Percentiles rank a stretch among this genome's conserved stretches.
Conservation (phyloP, 1,284 basidiomycete genomes). For the Somion occarium region DNA sequence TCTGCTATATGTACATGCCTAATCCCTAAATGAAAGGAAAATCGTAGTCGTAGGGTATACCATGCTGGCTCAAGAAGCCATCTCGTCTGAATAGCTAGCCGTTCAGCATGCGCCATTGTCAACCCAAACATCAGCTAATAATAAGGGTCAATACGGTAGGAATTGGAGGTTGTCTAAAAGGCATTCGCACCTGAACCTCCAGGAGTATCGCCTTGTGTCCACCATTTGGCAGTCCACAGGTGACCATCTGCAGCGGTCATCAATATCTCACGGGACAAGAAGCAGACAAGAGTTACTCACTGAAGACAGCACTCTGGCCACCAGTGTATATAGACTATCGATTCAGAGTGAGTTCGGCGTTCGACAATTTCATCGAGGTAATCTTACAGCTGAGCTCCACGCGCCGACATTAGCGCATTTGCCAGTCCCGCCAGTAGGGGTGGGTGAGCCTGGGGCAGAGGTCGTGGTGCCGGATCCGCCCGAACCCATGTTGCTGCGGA, state of each 20-base stretch:
- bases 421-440: constrained; percentile 25
- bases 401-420: constrained; percentile 45
- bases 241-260: constrained; percentile 45
- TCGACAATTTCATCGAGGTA: background rate
- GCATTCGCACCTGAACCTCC: constrained; percentile 41
- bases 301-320: constrained; percentile 45
- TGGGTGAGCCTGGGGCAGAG: constrained; percentile 14
- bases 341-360: background rate
- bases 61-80: background rate
- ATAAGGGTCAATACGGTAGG: too few species aligned
- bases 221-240: constrained; percentile 63
- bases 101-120: constrained; percentile 47
- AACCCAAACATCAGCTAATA: constrained; percentile 55
- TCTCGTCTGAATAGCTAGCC: background rate
- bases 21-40: background rate
- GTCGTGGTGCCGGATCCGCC: constrained; percentile 15
- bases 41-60: background rate
- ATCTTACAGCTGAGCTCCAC: constrained; percentile 40
- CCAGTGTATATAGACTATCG: constrained; percentile 39
- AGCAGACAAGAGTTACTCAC: constrained; percentile 28
- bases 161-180: too few species aligned
- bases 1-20: too few species aligned
- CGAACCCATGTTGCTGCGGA: constrained; percentile 55
- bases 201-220: constrained; percentile 53
- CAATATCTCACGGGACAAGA: background rate